These are phyloP conservation scores for Oryza glumipatula DNA, from an alignment of 176 grass and related monocot species.

Conservation along the genomic window DNA sequence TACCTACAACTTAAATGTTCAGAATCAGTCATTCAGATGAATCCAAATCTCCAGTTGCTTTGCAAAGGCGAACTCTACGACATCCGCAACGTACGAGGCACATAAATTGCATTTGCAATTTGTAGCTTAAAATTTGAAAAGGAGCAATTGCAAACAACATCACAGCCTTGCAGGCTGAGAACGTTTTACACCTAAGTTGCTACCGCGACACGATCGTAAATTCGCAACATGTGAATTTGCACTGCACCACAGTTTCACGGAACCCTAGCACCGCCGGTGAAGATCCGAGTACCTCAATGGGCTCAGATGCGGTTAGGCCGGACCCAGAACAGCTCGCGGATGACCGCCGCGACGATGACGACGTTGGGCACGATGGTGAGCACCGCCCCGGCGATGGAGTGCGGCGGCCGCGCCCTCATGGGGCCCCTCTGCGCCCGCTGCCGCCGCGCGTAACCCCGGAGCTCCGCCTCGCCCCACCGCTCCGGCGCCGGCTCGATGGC, in stretches of 20 bases:
- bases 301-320: slow-evolving; percentile 38
- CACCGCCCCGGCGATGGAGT: slow-evolving; percentile 38
- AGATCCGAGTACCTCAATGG: background rate
- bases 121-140: background rate
- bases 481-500: slow-evolving; percentile 61
- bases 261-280: background rate
- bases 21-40: background rate
- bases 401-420: slow-evolving; percentile 25
- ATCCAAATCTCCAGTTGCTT: background rate
- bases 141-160: background rate
- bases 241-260: background rate
- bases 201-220: background rate
- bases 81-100: background rate
- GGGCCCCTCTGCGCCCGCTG: slow-evolving; percentile 41
- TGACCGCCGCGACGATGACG: slow-evolving; percentile 32
- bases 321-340: slow-evolving; percentile 51
- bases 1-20: background rate
- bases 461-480: slow-evolving; percentile 50
- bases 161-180: background rate
- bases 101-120: background rate
- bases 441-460: slow-evolving; percentile 45
- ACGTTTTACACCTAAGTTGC: background rate
- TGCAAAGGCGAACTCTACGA: background rate
- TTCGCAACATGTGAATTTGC: background rate
- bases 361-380: slow-evolving; percentile 39